Base-by-base conservation (phyloP, 495 filamentous ascomycete genomes). In the Bacidia rubella region DNA sequence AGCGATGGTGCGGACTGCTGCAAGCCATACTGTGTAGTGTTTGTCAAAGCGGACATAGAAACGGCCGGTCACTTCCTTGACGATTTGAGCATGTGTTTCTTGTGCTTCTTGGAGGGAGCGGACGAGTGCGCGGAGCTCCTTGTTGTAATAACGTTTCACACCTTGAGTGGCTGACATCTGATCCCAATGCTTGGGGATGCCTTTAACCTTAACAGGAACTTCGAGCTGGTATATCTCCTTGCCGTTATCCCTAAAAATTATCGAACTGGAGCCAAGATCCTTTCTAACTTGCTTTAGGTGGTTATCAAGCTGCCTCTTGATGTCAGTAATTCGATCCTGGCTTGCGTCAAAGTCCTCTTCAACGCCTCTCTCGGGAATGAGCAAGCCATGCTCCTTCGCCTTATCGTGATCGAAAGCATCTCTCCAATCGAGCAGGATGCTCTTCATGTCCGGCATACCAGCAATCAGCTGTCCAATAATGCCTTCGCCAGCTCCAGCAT, bases 161-260 rank as follows among this genome's bases (percentile, higher is more conserved):
- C 82, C 80, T 46, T 83, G 75, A 0, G 93, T 95, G 10, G 87
- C 84, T 17, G 90, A 96, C 90, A 95, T 96, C 65, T 96, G 92
- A 59, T 86, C 80, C 93, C 93, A 99, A 56, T 68, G 70, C 58
- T 85, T 82, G 0, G 93, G 92, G 5, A 99, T 76, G 25, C 70
- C 70, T 63, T 90, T 94, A 63, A 89, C 74, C 41, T 87, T 83
- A 58, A 84, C 79, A 0, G 93, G 93, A 0, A 86, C 84, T 64
- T 99, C 93, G 2, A 99, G 77, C 65, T 96, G 88, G 63, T 95
- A 99, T 46, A 96, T 85, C 61, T 99, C 93, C 66, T 97, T 99
- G 23, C 93, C 93, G 29, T 88, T 86, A 62, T 97, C 86, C 24
- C 80, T 80, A 68, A 84, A 99, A 54, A 77, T 80, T 57, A 97